Conservation (phyloP, 2,329 filamentous ascomycete species). For the Nannizzia gypsea region DNA sequence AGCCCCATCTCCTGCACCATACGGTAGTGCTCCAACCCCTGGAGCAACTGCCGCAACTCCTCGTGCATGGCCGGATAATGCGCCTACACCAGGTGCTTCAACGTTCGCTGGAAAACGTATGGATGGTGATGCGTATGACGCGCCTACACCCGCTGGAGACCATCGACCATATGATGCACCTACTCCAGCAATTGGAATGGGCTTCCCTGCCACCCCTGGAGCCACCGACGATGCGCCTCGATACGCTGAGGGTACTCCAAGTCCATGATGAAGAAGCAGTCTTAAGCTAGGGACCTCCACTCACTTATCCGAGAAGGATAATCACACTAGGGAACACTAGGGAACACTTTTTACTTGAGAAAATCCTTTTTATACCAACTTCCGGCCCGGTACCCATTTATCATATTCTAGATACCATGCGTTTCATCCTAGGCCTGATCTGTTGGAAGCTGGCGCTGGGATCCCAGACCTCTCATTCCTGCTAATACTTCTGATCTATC, state of each 20-base stretch:
- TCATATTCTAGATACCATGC: neutral
- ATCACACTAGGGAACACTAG: no score
- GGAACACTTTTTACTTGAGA: no score
- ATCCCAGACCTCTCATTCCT: neutral
- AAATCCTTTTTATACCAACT: neutral
- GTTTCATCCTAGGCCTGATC: neutral
- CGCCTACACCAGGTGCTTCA: conserved; percentile 36
- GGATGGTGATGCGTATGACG: conserved; percentile 22
- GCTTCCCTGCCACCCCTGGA: conserved; percentile 28
- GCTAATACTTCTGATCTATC: neutral
- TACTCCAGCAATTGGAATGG: conserved; percentile 33
- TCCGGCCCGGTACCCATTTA: neutral
- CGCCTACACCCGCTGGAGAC: conserved; percentile 30
- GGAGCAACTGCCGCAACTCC: conserved; percentile 50
- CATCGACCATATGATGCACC: conserved; percentile 36
- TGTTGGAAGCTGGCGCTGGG: neutral
- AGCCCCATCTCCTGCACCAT: conserved; percentile 53
- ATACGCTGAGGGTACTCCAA: conserved; percentile 35
- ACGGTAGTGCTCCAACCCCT: conserved; percentile 51
- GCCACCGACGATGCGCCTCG: conserved; percentile 30
- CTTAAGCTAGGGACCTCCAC: no score
- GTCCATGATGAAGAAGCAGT: conserved; percentile 20
- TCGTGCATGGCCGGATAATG: conserved; percentile 34
- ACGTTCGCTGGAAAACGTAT: conserved; percentile 11
- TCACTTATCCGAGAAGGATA: no score